Evolutionary conservation across 805 yeast genomes (phyloP), one percentile per base, ranked within the genome.

Genomic region (Wickerhamomyces kurtzmanii): DNA sequence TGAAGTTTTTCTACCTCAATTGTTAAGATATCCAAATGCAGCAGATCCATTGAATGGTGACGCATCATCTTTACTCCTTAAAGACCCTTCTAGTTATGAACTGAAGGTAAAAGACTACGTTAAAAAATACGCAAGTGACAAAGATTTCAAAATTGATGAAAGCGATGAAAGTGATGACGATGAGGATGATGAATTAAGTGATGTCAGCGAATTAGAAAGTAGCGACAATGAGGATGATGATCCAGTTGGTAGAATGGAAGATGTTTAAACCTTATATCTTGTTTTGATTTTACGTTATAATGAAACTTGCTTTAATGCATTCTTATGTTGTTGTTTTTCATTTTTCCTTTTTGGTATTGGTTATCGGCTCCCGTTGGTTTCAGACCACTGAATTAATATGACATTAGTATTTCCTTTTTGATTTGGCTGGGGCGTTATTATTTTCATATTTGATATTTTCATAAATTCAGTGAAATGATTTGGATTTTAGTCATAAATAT

Each of bases 11-110:
- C 59, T 89, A 34, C 98, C 98, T 6, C 97, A 93, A 43, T 59
- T 89, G 32, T 61, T 89, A 36, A 71, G 87, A 31, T 91, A 89
- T 47, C 96, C 97, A 12, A 89, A 89, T 47, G 89, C 97, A 2
- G 64, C 89, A 10, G 98, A 89, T 51, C 98, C 98, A 1, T 65
- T 89, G 37, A 89, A 89, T 46, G 76, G 86, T 8, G 91, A 82
- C 34, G 97, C 97, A 0, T 83, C 94, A 5, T 73, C 79, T 11
- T 55, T 89, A 31, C 74, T 82, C 61, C 62, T 77, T 36, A 68
- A 75, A 31, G 84, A 85, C 43, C 76, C 73, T 34, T 58, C 63
- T 15, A 56, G 65, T 28, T 89, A 89, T 49, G 71, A 69, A 27
- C 72, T 63, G 28, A 75, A 71, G 39, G 93, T 91, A 5, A 73